These are phyloP conservation scores for Triticum monococcum DNA, from an alignment of 176 grass and related monocot genomes.

Conservation along the genomic window DNA sequence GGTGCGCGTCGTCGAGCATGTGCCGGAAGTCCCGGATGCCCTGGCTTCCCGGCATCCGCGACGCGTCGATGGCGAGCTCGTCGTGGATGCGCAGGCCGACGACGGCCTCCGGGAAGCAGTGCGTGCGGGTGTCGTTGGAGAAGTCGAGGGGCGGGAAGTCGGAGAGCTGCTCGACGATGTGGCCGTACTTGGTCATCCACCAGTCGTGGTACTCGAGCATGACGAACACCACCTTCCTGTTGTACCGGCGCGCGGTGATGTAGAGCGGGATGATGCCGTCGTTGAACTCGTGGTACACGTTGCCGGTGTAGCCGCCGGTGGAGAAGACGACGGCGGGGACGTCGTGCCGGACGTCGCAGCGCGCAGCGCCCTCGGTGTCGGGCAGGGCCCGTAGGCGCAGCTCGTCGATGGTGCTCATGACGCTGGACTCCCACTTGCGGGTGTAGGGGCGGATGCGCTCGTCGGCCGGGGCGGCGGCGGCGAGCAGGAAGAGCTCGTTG, in stretches of 20 bases:
- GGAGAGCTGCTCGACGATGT: slow-evolving; percentile 52
- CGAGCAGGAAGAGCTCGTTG: slow-evolving; percentile 32
- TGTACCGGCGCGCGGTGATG: slow-evolving; percentile 58
- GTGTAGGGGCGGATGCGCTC: slow-evolving; percentile 56
- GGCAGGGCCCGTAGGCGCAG: slow-evolving; percentile 43
- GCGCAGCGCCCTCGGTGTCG: neutral
- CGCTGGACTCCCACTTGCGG: slow-evolving; percentile 74
- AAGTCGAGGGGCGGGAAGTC: slow-evolving; percentile 63
- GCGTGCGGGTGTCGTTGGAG: slow-evolving; percentile 50
- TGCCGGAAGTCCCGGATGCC: slow-evolving; percentile 59
- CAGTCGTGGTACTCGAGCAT: slow-evolving; percentile 83
- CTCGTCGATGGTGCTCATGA: slow-evolving; percentile 86
- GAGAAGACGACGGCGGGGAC: slow-evolving; percentile 76
- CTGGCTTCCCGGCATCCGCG: slow-evolving; percentile 20
- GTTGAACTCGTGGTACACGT: slow-evolving; percentile 94
- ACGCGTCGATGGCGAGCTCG: slow-evolving; percentile 61
- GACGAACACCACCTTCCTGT: slow-evolving; percentile 61
- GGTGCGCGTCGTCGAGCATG: slow-evolving; percentile 65
- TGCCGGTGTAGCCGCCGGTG: slow-evolving; percentile 83
- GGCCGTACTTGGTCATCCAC: slow-evolving; percentile 69
- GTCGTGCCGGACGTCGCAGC: slow-evolving; percentile 52
- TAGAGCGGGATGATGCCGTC: slow-evolving; percentile 86
- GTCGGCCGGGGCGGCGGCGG: neutral
- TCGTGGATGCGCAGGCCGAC: slow-evolving; percentile 73
- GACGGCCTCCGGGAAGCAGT: slow-evolving; percentile 74